Base-by-base conservation (phyloP, 148 eudicot genomes). In the Mesembryanthemum crystallinum region DNA sequence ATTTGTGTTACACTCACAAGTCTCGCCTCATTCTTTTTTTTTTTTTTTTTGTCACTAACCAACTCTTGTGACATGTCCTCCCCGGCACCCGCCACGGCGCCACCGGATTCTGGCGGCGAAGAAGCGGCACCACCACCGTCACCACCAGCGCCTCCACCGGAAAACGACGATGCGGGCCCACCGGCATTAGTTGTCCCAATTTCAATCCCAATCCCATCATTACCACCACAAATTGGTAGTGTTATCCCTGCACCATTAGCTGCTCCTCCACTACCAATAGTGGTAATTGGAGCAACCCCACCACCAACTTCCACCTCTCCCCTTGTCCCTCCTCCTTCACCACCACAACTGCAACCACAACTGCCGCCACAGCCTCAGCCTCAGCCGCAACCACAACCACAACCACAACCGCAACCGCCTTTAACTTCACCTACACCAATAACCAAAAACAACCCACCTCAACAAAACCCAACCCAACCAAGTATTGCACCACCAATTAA, bases 381-480 rank as follows among this genome's bases (percentile, higher is more conserved):
- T 4, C 61, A 27, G 0, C 63, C 39, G 4, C 70, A 51, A 71
- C 78, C 74, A 10, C 81, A 32, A 18, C 71, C 71, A 8, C 72
- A 29, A 13, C 72, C 64, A 24, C 78, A 73, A 39, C 78, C 81
- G 20, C 76, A 64, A 15, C 76, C 75, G 35, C 75, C 81, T 42
- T 10, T 55, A 25, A 10, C 71, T 13, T 24, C 78, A 32, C 78
- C 75, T 39, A 20, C 79, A 80, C 77, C 73, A 66, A 39, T 30
- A 35, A 42, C 68, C 60, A 43, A 45, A 67, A 43, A 28, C 30
- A 73, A 14, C 61, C 78, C 84, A 35, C 77, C 81, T 51, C 78
- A 80, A 20, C 49, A 45, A 39, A 10, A 20, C 43, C 63, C 49
- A 82, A 15, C 13, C 71, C 79, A 82, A 32, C 81, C 84, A 82